A percentile compares a stretch with the other conserved stretches of the same genome.
These are phyloP conservation scores for Thalia dealbata DNA, from an alignment of 176 grass and related monocot species.

Conservation along the genomic window DNA sequence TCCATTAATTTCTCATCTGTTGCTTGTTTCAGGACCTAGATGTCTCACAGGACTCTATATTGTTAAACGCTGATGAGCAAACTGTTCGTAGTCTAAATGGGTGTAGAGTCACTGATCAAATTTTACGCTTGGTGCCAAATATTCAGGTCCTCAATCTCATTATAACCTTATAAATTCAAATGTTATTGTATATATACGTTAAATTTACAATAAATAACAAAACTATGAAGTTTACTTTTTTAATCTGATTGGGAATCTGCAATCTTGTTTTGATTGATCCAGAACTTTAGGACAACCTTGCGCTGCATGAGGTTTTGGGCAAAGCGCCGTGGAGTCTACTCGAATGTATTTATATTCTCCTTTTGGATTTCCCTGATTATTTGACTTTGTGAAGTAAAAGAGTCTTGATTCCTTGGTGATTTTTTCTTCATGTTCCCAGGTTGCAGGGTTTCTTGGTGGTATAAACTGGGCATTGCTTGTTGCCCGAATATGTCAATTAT, in stretches of 20 bases:
- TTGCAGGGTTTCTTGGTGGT: conserved; percentile 92
- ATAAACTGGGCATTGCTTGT: conserved; percentile 98
- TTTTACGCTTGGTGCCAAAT: conserved; percentile 73
- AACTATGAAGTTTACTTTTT: conserved; percentile 3
- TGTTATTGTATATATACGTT: neutral
- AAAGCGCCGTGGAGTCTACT: conserved; percentile 77
- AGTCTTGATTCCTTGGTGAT: conserved; percentile 5
- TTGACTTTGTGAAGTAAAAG: neutral
- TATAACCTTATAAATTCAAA: neutral
- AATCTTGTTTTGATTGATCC: conserved; percentile 28
- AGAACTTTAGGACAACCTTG: conserved; percentile 83
- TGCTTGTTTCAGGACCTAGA: conserved; percentile 57
- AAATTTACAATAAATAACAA: no score
- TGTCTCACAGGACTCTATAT: conserved; percentile 81
- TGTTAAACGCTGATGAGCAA: conserved; percentile 82
- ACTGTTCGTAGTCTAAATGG: conserved; percentile 89
- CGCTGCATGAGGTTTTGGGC: conserved; percentile 91
- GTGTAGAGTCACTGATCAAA: conserved; percentile 86
- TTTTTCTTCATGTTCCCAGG: conserved; percentile 35
- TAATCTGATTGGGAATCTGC: neutral
- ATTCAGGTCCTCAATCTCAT: conserved; percentile 33
- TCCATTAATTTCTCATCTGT: neutral
- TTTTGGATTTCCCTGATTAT: neutral
- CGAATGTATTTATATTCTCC: conserved; percentile 53
- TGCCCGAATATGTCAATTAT: conserved; percentile 86